A percentile compares a stretch with the other conserved stretches of the same genome.
These are phyloP conservation scores for Sporothrix euskadiensis DNA, from an alignment of 2,329 filamentous ascomycete genomes.

Conservation along the genomic window DNA sequence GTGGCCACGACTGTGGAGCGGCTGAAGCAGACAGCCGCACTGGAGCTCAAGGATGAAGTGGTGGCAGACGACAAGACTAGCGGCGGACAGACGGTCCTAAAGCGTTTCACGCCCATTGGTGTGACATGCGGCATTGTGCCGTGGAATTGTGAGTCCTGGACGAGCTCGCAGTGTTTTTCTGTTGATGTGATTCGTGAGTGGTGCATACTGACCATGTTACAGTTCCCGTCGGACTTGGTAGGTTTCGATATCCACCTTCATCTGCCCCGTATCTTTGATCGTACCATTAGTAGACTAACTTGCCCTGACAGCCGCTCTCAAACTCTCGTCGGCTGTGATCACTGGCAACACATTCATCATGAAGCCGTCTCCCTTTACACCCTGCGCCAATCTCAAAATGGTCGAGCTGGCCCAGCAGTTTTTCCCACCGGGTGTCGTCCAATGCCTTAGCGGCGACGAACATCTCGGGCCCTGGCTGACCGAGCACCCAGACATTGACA, in stretches of 20 bases:
- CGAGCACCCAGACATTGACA: conserved; percentile 59
- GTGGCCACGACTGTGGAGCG: neutral
- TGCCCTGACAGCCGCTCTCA: conserved; percentile 41
- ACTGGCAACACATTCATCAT: conserved; percentile 58
- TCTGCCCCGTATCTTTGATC: neutral
- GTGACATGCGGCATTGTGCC: conserved; percentile 44
- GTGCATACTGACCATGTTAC: neutral
- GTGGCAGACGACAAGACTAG: neutral
- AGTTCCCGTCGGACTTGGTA: conserved; percentile 1
- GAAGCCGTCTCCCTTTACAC: conserved; percentile 57
- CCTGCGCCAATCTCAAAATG: conserved; percentile 60
- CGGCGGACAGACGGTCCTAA: neutral
- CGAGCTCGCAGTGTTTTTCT: too few species aligned
- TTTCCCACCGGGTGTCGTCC: conserved; percentile 64
- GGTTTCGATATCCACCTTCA: neutral
- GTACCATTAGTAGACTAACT: neutral
- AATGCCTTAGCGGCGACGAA: conserved; percentile 61
- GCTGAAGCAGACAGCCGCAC: neutral
- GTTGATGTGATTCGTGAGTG: neutral
- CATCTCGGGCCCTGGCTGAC: conserved; percentile 61
- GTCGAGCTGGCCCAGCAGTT: conserved; percentile 58
- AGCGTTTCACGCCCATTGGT: conserved; percentile 1
- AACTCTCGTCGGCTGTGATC: conserved; percentile 58
- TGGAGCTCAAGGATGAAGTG: neutral
- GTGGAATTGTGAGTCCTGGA: conserved; percentile 39